These are phyloP conservation scores for Emericellopsis terricola DNA, from an alignment of 495 filamentous ascomycete species.

Conservation along the genomic window DNA sequence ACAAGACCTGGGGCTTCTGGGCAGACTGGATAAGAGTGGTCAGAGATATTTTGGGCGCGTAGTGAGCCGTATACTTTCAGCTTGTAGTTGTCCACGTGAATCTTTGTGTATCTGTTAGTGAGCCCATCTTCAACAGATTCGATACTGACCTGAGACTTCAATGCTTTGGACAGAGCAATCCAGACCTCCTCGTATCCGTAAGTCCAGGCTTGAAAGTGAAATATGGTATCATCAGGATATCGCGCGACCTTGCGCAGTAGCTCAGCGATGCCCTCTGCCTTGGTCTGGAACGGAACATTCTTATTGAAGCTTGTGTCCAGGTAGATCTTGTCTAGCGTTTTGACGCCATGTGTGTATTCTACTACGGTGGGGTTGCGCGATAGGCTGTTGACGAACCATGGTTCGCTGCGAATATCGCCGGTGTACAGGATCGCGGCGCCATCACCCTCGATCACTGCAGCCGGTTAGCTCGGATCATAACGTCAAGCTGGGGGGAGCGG, in stretches of 20 bases:
- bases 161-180: slow-evolving; percentile 55
- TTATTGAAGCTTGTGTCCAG: slow-evolving; percentile 69
- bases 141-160: slow-evolving; percentile 40
- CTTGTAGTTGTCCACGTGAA: slow-evolving; percentile 77
- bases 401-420: slow-evolving; percentile 71
- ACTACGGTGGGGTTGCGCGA: slow-evolving; percentile 53
- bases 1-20: slow-evolving; percentile 48
- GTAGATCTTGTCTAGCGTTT: slow-evolving; percentile 61
- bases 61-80: slow-evolving; percentile 54
- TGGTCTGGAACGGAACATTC: slow-evolving; percentile 25
- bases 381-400: slow-evolving; percentile 36
- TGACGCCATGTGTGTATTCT: slow-evolving; percentile 51
- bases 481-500: not conserved
- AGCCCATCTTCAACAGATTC: not conserved
- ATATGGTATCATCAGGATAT: slow-evolving; percentile 61
- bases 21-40: too few relatives aligned
- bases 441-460: slow-evolving; percentile 54
- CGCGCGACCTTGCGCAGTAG: slow-evolving; percentile 46
- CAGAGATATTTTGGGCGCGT: too few relatives aligned
- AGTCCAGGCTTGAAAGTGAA: slow-evolving; percentile 83
- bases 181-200: slow-evolving; percentile 90
- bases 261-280: slow-evolving; percentile 59
- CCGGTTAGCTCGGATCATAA: not conserved
- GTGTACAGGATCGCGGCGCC: slow-evolving; percentile 73
- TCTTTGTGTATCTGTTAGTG: slow-evolving; percentile 19